Base-by-base conservation (phyloP, 2,329 filamentous ascomycete genomes). In the Aspergillus felis region DNA sequence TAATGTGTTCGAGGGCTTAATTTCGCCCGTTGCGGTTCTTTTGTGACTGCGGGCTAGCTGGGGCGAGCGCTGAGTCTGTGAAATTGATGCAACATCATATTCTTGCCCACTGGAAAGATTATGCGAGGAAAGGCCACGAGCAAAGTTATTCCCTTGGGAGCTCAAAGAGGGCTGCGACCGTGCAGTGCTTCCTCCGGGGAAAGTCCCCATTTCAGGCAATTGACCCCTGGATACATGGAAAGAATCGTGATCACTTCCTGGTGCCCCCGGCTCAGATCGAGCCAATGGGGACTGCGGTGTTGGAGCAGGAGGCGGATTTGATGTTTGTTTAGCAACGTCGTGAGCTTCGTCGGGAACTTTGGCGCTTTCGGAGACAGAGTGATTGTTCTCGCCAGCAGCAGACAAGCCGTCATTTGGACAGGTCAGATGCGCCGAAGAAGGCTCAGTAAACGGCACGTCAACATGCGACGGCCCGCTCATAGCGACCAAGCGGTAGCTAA, bases 1-100 rank as follows among this genome's bases (percentile, higher is more conserved):
- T n/a, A 51, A 35, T 10, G 60, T 42, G 27, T 65, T 59, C 41
- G 62, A 61, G 62, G 79, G 73, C 75, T 92, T 95, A 56, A 92
- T 80, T 51, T 84, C 79, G 46, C 90, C 91, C 68, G 89, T 88
- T 35, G 90, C 89, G 66, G 85, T 93, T 64, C 91, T 83, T 76
- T 95, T 95, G 60, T 85, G 84, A 20, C 83, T 80, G 10, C 64
- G 62, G 29, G 58, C 60, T 53, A 65, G 52, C 35, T 58, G 60
- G 8, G 63, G 53, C 9, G 61, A 57, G 53, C 61, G 63, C 4
- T 51, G 32, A 10, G 58, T 54, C 47, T 20, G 56, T n/a, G 60
- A 48, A 32, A 22, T 53, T 20, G 63, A 60, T 29, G 59, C 22
- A 25, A 57, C 62, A 49, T 56, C 57, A 58, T 66, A 62, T 41